phyloP scores from a whole-genome alignment of 2,329 filamentous ascomycete genomes.

The Colletotrichum theobromicola region DNA sequence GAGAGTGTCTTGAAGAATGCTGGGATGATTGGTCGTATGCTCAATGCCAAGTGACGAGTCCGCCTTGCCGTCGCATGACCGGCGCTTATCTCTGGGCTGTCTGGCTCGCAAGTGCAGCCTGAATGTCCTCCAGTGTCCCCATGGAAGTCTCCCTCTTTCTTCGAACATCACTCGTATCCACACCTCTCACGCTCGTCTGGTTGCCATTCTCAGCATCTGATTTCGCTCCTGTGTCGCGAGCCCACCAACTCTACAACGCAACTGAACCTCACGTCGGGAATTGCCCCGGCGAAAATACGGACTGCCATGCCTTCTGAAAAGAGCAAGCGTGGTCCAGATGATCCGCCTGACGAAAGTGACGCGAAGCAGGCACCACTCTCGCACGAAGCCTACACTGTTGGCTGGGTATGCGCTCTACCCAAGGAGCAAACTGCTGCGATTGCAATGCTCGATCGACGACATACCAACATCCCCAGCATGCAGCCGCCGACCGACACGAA shows the following conservation, averaged over 20 bases:
- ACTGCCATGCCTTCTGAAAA: neutral
- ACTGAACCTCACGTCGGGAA: fast-evolving
- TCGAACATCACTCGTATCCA: no score
- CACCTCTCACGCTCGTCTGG: no score
- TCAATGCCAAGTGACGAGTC: fast-evolving
- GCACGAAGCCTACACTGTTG: constrained; percentile 24
- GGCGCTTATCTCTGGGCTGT: no score
- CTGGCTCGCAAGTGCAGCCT: no score
- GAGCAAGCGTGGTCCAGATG: neutral
- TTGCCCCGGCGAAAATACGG: fast-evolving
- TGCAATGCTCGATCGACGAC: constrained; percentile 28
- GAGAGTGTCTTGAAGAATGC: fast-evolving
- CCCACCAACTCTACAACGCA: neutral
- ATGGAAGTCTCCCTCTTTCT: no score
- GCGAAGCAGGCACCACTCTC: neutral
- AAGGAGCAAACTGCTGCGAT: constrained; percentile 29
- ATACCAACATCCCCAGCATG: constrained; percentile 15
- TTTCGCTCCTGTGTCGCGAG: fast-evolving
- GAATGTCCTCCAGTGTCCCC: no score
- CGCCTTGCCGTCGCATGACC: no score
- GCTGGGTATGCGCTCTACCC: constrained; percentile 29
- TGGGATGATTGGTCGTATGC: neutral
- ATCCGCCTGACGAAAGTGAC: neutral
- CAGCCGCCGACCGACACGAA: constrained; percentile 25
- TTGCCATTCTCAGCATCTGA: no score